Evolutionary conservation across 805 yeast species (phyloP).

Genomic region (Saccharomycopsis olivae): DNA sequence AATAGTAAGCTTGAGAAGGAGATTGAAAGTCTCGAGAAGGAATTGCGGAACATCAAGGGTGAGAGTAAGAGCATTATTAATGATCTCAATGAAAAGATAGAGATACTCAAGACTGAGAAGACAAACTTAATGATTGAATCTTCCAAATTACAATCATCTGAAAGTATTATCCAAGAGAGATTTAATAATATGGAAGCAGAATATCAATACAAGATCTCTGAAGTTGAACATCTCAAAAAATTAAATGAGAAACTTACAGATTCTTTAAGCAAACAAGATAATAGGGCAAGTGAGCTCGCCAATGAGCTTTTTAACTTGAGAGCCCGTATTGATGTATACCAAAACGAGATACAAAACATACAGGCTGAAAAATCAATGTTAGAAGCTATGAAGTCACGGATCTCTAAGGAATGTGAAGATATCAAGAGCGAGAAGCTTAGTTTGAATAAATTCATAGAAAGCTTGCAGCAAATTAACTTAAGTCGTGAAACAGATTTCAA

Average conservation of each 20-base stretch:
- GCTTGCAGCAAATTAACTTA: constrained; percentile 39
- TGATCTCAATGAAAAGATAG: constrained; percentile 38
- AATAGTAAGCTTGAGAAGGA: constrained; percentile 4
- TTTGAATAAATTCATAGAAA: constrained; percentile 45
- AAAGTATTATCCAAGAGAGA: constrained; percentile 44
- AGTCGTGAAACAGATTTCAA: constrained; percentile 43
- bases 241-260: constrained; percentile 32
- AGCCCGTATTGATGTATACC: constrained; percentile 32
- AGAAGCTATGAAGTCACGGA: constrained; percentile 36
- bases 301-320: constrained; percentile 49
- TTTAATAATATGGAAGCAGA: constrained; percentile 31
- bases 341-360: constrained; percentile 36
- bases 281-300: constrained; percentile 34
- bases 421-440: constrained; percentile 49
- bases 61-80: constrained; percentile 36
- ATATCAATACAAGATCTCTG: constrained; percentile 31
- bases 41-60: constrained; percentile 19
- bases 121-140: constrained; percentile 38
- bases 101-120: constrained; percentile 29
- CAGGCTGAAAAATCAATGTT: constrained; percentile 45
- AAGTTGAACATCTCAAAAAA: constrained; percentile 34
- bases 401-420: constrained; percentile 41
- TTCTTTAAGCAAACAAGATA: constrained; percentile 36
- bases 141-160: constrained; percentile 45
- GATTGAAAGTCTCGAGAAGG: constrained; percentile 23